These are phyloP conservation scores for Cokeromyces recurvatus DNA, from an alignment of 371 early-diverging fungal species.

Conservation along the genomic window DNA sequence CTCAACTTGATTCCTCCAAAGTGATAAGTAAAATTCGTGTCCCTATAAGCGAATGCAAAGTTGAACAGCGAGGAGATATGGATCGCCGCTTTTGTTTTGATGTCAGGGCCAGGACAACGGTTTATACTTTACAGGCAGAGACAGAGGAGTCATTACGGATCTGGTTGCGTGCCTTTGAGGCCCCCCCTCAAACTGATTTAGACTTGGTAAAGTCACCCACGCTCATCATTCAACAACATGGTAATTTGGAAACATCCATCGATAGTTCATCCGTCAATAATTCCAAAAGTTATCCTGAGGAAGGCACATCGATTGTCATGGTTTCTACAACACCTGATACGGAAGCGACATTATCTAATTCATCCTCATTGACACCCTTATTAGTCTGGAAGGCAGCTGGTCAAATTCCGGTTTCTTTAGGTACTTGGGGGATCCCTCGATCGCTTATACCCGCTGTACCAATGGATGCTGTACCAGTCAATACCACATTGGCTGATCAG, in stretches of 20 bases:
- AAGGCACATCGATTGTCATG: constrained; percentile 13
- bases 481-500: constrained; percentile 7
- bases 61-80: constrained; percentile 29
- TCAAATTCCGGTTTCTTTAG: constrained; percentile 2
- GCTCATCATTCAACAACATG: too few relatives aligned
- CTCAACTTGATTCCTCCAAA: constrained; percentile 35
- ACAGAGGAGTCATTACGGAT: constrained; percentile 52
- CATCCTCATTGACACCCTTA: constrained; percentile 23
- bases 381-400: constrained; percentile 14
- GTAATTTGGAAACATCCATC: too few relatives aligned
- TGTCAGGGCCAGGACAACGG: constrained; percentile 21
- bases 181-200: too few relatives aligned
- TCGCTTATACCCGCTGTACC: constrained; percentile 22
- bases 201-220: too few relatives aligned
- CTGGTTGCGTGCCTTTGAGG: constrained; percentile 39
- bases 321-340: constrained; percentile 16
- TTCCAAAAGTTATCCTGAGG: background rate
- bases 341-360: constrained; percentile 6
- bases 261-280: background rate
- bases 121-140: constrained; percentile 55
- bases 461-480: too few relatives aligned
- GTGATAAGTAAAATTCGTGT: constrained; percentile 44
- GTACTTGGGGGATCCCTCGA: constrained; percentile 38
- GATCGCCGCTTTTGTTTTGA: constrained; percentile 70
- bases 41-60: constrained; percentile 45